Conservation (phyloP, 1,284 basidiomycete species). For the Cryptococcus deneoformans region DNA sequence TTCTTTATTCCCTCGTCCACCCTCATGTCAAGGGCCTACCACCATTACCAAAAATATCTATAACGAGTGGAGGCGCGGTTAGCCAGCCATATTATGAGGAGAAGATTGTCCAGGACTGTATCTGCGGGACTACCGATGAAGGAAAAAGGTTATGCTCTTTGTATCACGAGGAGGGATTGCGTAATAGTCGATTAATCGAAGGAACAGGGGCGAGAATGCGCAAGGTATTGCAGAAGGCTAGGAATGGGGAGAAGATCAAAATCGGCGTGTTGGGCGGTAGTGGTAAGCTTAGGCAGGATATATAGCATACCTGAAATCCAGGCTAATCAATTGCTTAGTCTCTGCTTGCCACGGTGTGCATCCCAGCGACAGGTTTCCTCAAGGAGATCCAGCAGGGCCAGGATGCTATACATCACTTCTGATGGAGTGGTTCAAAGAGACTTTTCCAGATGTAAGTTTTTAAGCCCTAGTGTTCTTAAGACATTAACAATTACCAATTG, state of each 20-base stretch:
- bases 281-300: constrained; percentile 27
- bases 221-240: constrained; percentile 32
- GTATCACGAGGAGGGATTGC: constrained; percentile 35
- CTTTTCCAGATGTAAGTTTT: constrained; percentile 32
- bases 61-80: constrained; percentile 13
- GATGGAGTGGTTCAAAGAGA: constrained; percentile 34
- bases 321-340: constrained; percentile 20
- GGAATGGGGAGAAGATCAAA: constrained; percentile 35
- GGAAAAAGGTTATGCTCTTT: constrained; percentile 36
- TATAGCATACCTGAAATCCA: too few species aligned
- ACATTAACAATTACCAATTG: background rate
- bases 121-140: constrained; percentile 30
- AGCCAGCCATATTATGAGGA: constrained; percentile 7
- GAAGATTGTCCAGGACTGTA: constrained; percentile 19
- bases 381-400: constrained; percentile 44
- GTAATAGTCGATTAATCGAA: constrained; percentile 27
- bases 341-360: constrained; percentile 48
- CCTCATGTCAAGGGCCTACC: constrained; percentile 41
- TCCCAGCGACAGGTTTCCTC: constrained; percentile 35
- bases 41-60: constrained; percentile 33
- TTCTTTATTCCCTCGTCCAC: constrained; percentile 35
- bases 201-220: constrained; percentile 39
- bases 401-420: constrained; percentile 45
- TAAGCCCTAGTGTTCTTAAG: background rate
- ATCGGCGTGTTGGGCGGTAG: constrained; percentile 47